A percentile compares a stretch with the other conserved stretches of the same genome.
Evolutionary conservation across 345 rosid genomes (phyloP).

Genomic region (Geranium brycei): DNA sequence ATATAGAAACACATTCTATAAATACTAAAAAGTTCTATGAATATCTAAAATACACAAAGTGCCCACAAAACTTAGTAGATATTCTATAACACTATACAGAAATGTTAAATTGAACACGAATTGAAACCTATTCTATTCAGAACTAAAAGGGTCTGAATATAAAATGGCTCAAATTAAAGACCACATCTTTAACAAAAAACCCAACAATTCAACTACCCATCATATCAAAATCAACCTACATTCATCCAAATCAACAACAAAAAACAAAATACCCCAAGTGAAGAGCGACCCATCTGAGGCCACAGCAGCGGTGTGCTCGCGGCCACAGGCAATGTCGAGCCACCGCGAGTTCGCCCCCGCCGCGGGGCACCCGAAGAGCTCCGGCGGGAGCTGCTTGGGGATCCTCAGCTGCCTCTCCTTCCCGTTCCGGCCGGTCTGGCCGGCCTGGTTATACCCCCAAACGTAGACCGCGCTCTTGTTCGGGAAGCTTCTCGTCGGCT

Average conservation of each 20-base stretch:
- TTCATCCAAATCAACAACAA: background rate
- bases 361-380: conserved; percentile 71
- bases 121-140: too few relatives aligned
- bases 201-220: too few relatives aligned
- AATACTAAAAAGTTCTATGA: too few relatives aligned
- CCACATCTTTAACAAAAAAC: too few relatives aligned
- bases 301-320: conserved; percentile 87
- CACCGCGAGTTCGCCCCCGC: conserved; percentile 66
- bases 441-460: conserved; percentile 91
- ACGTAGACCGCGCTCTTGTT: conserved; percentile 89
- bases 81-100: too few relatives aligned
- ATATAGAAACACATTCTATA: too few relatives aligned
- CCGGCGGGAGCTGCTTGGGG: conserved; percentile 87
- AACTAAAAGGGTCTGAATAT: too few relatives aligned
- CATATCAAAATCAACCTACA: too few relatives aligned
- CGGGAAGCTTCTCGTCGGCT: conserved; percentile 26
- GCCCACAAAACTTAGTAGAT: too few relatives aligned
- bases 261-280: conserved; percentile 61
- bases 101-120: too few relatives aligned
- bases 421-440: conserved; percentile 82
- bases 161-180: too few relatives aligned
- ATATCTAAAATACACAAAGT: too few relatives aligned
- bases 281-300: conserved; percentile 96
- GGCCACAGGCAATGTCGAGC: conserved; percentile 89
- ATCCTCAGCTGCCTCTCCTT: conserved; percentile 61